A percentile compares a stretch with the other conserved stretches of the same genome.
Conservation (phyloP, 2,329 filamentous ascomycete genomes). For the Mycosphaerella sp. region DNA sequence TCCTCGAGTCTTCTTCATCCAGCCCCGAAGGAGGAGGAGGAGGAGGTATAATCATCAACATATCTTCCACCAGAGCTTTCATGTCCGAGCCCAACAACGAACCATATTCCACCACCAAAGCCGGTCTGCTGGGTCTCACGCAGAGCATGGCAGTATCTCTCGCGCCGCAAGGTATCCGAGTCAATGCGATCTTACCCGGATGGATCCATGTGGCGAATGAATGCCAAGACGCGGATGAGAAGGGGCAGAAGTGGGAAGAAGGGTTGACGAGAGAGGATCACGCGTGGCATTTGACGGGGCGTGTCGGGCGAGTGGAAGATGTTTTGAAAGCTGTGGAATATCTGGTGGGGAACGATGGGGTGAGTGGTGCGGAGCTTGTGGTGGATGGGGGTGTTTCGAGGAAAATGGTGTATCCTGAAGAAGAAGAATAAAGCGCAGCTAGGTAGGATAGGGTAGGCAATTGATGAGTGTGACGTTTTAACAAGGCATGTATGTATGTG, state of each 20-base stretch:
- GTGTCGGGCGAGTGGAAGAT: conserved; percentile 48
- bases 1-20: conserved; percentile 22
- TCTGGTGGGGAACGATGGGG: conserved; percentile 37
- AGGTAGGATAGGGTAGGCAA: no score
- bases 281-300: conserved; percentile 46
- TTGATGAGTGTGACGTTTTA: no score
- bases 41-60: conserved; percentile 39
- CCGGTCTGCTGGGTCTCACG: conserved; percentile 46
- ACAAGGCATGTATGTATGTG: no score
- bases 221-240: conserved; percentile 39
- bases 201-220: conserved; percentile 49
- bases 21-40: background rate
- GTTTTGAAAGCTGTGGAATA: conserved; percentile 39
- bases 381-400: conserved; percentile 42
- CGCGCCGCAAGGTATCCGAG: conserved; percentile 40
- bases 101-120: conserved; percentile 47
- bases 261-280: conserved; percentile 43
- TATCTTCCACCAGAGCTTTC: conserved; percentile 47
- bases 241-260: conserved; percentile 42
- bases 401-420: conserved; percentile 15
- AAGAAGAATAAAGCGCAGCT: no score
- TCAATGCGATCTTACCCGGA: conserved; percentile 47
- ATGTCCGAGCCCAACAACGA: conserved; percentile 48
- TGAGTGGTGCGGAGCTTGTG: conserved; percentile 43
- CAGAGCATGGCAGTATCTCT: conserved; percentile 47